phyloP scores from a whole-genome alignment of 805 yeast genomes.

The Monosporozyma servazzii region DNA sequence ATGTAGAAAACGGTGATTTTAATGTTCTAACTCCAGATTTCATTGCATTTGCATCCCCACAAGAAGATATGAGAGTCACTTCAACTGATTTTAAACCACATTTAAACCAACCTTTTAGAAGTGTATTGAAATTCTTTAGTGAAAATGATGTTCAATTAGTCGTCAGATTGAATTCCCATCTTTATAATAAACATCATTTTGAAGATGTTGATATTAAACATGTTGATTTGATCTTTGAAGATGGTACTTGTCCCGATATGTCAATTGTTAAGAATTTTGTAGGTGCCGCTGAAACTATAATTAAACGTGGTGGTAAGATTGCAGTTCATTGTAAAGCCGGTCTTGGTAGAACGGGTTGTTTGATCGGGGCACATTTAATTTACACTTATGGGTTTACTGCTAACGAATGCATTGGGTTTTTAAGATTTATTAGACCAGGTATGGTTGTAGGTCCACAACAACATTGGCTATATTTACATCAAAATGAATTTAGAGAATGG shows the following conservation, averaged over 20 bases:
- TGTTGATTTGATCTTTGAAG: conserved; percentile 93
- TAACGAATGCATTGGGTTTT: conserved; percentile 88
- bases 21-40: conserved; percentile 87
- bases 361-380: conserved; percentile 93
- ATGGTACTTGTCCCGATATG: conserved; percentile 95
- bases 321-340: conserved; percentile 99
- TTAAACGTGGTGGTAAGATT: conserved; percentile 78
- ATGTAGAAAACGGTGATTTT: conserved; percentile 96
- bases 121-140: conserved; percentile 70
- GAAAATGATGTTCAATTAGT: conserved; percentile 74
- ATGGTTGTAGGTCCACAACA: conserved; percentile 99
- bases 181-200: conserved; percentile 80
- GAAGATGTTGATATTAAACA: conserved; percentile 78
- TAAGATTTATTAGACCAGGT: conserved; percentile 95
- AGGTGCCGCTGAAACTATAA: conserved; percentile 89
- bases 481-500: conserved; percentile 95
- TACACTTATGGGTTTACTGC: conserved; percentile 97
- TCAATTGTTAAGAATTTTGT: conserved; percentile 86
- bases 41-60: conserved; percentile 96
- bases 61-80: conserved; percentile 42
- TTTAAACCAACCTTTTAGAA: conserved; percentile 66
- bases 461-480: conserved; percentile 95
- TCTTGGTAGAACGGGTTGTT: conserved; percentile 93
- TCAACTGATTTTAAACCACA: conserved; percentile 15
- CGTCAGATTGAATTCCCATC: conserved; percentile 83